phyloP scores from a whole-genome alignment of 106 monocot genomes.

The Allium fistulosum region DNA sequence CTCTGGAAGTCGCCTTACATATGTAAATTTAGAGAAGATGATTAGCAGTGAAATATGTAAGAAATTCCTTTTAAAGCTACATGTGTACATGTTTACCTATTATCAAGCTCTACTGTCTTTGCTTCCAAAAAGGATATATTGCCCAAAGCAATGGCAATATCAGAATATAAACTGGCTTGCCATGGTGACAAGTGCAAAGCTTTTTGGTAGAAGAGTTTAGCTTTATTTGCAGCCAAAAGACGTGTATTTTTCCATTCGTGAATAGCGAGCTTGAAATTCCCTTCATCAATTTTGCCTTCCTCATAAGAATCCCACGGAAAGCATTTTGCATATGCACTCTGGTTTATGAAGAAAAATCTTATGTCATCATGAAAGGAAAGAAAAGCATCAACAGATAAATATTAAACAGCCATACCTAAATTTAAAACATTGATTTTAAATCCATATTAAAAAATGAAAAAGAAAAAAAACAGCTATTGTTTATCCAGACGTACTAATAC shows the following conservation, averaged over 20 bases:
- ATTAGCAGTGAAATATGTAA: slow-evolving; percentile 6
- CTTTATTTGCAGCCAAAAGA: slow-evolving; percentile 43
- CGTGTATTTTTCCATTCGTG: slow-evolving; percentile 51
- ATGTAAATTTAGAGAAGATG: slow-evolving; percentile 8
- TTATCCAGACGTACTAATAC: no score
- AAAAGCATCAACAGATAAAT: neutral
- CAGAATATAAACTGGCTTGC: slow-evolving; percentile 74
- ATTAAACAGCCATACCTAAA: no score
- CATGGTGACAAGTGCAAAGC: slow-evolving; percentile 92
- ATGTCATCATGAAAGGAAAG: neutral
- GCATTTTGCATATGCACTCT: slow-evolving; percentile 85
- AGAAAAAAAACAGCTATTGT: no score
- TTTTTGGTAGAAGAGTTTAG: slow-evolving; percentile 62
- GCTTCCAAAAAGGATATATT: slow-evolving; percentile 40
- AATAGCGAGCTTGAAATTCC: slow-evolving; percentile 35
- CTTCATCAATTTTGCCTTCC: slow-evolving; percentile 25
- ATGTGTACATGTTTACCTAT: slow-evolving; percentile 37
- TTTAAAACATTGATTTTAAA: no score
- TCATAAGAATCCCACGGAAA: slow-evolving; percentile 61
- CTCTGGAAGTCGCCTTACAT: slow-evolving; percentile 64
- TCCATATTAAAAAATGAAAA: no score
- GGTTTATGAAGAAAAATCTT: neutral
- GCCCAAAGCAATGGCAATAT: slow-evolving; percentile 60
- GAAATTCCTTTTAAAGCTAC: neutral
- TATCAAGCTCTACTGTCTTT: slow-evolving; percentile 9